These are phyloP conservation scores for Ogataea corticis DNA, from an alignment of 805 yeast species.

Conservation along the genomic window DNA sequence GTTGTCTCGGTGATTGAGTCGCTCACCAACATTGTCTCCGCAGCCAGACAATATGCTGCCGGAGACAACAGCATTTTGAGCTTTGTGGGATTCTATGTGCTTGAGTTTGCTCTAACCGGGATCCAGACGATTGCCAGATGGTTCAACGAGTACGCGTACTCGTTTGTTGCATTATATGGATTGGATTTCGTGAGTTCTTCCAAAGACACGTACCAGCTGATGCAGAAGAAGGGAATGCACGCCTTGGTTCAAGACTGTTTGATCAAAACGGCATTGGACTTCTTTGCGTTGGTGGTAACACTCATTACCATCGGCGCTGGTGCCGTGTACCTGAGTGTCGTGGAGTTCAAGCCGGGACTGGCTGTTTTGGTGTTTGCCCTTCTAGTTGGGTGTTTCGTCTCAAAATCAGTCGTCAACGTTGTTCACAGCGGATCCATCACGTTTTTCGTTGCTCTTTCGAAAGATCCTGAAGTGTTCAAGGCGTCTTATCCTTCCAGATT, in stretches of 20 bases:
- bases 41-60: slow-evolving; percentile 13
- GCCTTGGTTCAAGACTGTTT: slow-evolving; percentile 83
- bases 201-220: slow-evolving; percentile 70
- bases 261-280: slow-evolving; percentile 69
- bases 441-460: slow-evolving; percentile 79
- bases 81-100: slow-evolving; percentile 7
- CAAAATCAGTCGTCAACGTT: slow-evolving; percentile 66
- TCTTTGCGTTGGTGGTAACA: slow-evolving; percentile 70
- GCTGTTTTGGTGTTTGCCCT: too few relatives aligned
- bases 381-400: slow-evolving; percentile 72
- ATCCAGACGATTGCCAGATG: slow-evolving; percentile 48
- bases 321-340: slow-evolving; percentile 63
- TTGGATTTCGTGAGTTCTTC: slow-evolving; percentile 71
- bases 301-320: slow-evolving; percentile 46
- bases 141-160: slow-evolving; percentile 87
- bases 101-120: slow-evolving; percentile 34
- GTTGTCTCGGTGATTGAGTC: slow-evolving; percentile 70
- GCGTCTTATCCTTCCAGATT: slow-evolving; percentile 62
- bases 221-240: slow-evolving; percentile 77
- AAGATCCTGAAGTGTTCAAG: slow-evolving; percentile 81
- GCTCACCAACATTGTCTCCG: slow-evolving; percentile 4
- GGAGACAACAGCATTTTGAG: slow-evolving; percentile 10
- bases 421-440: slow-evolving; percentile 80
- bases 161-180: slow-evolving; percentile 88
- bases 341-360: too few relatives aligned